Evolutionary conservation across 2,329 filamentous ascomycete genomes (phyloP), one percentile per base, ranked within the genome.

Genomic region (Didymella sp.): DNA sequence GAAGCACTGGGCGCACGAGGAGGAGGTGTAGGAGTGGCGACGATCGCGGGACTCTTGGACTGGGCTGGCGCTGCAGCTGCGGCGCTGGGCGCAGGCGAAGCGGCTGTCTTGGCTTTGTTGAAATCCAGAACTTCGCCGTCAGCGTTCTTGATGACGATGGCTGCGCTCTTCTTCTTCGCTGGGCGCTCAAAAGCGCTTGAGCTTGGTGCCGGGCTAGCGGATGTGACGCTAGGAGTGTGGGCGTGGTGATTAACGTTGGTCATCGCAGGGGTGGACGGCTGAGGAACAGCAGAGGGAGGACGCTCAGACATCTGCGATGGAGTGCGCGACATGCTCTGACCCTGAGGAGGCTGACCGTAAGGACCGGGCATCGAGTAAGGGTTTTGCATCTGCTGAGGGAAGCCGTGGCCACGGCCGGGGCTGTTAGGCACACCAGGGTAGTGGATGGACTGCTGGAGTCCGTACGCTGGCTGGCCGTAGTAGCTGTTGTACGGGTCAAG

Each of bases 71-170:
- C 61, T 7, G 71, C 79, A 17, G 67, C 64, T 12, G 82, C 68
- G n/a, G 72, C 69, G 28, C 71, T 50, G 15, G 71, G 69, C 22
- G 71, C 80, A 19, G 75, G 75, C 8, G 84, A 75, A 11, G 75
- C 69, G 12, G 73, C 58, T 48, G 73, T 73, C 57, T 76, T 77
- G 59, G 49, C 41, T 53, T 78, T 79, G 40, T 85, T 73, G 80
- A 90, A 79, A 82, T 84, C 82, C 66, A 97, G 81, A 27, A 87
- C 85, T 72, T 95, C 91, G 60, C 92, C 93, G 53, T 88, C 84
- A 27, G 89, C 84, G 70, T 92, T 91, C 82, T 92, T 96, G 81
- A 97, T 96, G 45, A 87, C 82, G 63, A 97, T 89, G 1, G 89
- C 87, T 44, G 87, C 87, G 76, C 86, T 92, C 81, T 89, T 91